A percentile compares a stretch with the other conserved stretches of the same genome.
Conservation (phyloP, 176 grass and related monocot species). For the Dendrocalamus sinicus region DNA sequence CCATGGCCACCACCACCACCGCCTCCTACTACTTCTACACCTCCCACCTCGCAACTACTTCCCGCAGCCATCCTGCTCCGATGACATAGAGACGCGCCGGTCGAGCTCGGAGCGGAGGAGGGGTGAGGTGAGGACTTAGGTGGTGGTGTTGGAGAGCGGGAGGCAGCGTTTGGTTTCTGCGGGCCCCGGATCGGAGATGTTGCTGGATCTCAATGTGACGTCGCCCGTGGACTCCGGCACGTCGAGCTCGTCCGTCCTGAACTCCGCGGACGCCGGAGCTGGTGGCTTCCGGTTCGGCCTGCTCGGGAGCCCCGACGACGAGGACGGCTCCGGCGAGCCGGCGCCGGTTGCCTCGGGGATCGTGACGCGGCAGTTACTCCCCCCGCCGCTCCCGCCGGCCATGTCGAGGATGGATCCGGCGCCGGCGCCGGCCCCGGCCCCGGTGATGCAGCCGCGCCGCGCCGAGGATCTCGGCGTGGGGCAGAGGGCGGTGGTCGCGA, state of each 20-base stretch:
- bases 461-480: slow-evolving; percentile 37
- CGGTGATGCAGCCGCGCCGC: slow-evolving; percentile 25
- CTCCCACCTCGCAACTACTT: slow-evolving; percentile 6
- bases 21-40: slow-evolving; percentile 17
- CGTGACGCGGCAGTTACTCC: slow-evolving; percentile 79
- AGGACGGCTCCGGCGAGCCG: slow-evolving; percentile 37
- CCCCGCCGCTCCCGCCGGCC: neutral
- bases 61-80: neutral
- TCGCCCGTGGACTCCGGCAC: slow-evolving; percentile 65
- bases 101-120: neutral
- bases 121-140: neutral
- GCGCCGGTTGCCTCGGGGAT: slow-evolving; percentile 31
- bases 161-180: neutral
- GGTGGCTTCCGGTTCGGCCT: slow-evolving; percentile 48
- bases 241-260: slow-evolving; percentile 67
- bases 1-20: slow-evolving; percentile 42
- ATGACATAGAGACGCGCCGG: slow-evolving; percentile 25
- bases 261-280: slow-evolving; percentile 39
- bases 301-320: slow-evolving; percentile 53
- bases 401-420: neutral
- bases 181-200: slow-evolving; percentile 55
- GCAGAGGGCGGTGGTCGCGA: slow-evolving; percentile 32
- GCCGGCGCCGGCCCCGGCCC: neutral
- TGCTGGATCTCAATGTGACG: slow-evolving; percentile 95
- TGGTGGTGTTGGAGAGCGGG: neutral